Conservation (phyloP, 495 filamentous ascomycete species). For the Penicillium coffeae region DNA sequence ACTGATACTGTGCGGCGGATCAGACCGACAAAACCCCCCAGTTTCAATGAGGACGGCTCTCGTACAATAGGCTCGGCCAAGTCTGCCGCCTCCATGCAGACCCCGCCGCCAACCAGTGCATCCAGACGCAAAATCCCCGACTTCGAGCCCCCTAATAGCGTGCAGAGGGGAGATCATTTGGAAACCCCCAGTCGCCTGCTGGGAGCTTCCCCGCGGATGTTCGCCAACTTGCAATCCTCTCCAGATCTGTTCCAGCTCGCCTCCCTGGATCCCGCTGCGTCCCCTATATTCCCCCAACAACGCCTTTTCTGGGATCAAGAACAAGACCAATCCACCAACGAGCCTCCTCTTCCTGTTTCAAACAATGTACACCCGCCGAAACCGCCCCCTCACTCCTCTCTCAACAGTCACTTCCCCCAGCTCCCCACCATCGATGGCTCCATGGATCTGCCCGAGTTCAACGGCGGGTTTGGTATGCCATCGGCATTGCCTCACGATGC, state of each 20-base stretch:
- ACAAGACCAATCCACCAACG: slow-evolving; percentile 23
- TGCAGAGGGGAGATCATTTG: slow-evolving; percentile 29
- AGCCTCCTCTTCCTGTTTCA: slow-evolving; percentile 16
- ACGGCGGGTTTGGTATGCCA: slow-evolving; percentile 26
- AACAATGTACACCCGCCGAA: slow-evolving; percentile 4
- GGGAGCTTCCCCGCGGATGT: slow-evolving; percentile 42
- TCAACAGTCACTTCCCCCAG: slow-evolving; percentile 31
- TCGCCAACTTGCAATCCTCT: slow-evolving; percentile 55
- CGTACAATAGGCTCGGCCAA: slow-evolving; percentile 39
- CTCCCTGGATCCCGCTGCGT: slow-evolving; percentile 65
- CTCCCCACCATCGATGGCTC: slow-evolving; percentile 37
- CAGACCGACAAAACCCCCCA: slow-evolving; percentile 36
- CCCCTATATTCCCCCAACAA: slow-evolving; percentile 61
- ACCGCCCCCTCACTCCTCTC: slow-evolving; percentile 5
- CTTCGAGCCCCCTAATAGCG: slow-evolving; percentile 23
- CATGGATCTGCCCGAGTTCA: slow-evolving; percentile 40
- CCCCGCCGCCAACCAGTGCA: slow-evolving; percentile 61
- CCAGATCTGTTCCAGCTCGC: slow-evolving; percentile 68
- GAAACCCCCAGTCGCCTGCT: slow-evolving; percentile 45
- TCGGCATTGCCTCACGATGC: slow-evolving; percentile 35
- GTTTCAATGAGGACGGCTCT: slow-evolving; percentile 31
- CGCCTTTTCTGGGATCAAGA: slow-evolving; percentile 75
- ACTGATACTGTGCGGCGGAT: slow-evolving; percentile 44
- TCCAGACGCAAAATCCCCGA: slow-evolving; percentile 43
- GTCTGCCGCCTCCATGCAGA: slow-evolving; percentile 60